Percentiles rank a stretch among this genome's conserved stretches.
Conservation (phyloP, 2,329 filamentous ascomycete species). For the Anthostomella pinea region DNA sequence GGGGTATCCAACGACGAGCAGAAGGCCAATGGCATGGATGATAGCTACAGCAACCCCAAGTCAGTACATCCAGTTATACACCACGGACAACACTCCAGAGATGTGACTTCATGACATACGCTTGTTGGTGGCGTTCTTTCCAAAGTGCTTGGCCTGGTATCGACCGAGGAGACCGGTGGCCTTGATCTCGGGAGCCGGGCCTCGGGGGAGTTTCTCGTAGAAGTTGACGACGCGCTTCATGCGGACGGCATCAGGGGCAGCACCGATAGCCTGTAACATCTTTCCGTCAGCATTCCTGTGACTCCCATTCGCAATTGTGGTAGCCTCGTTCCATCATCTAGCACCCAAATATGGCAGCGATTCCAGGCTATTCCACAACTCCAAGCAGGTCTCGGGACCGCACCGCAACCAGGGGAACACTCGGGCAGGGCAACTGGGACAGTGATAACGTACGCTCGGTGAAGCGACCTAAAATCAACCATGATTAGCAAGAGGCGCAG, state of each 20-base stretch:
- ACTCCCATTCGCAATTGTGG: conserved; percentile 5
- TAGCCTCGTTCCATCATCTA: background rate
- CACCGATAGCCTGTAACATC: conserved; percentile 84
- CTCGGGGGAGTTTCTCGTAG: conserved; percentile 97
- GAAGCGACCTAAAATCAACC: conserved; percentile 68
- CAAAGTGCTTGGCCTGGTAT: conserved; percentile 92
- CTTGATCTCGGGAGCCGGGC: conserved; percentile 79
- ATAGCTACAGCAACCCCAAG: conserved; percentile 61
- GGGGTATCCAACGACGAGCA: conserved; percentile 83
- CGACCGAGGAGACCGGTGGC: conserved; percentile 77
- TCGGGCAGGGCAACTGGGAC: conserved; percentile 7
- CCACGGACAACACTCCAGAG: background rate
- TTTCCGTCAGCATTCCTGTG: conserved; percentile 36
- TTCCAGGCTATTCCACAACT: background rate
- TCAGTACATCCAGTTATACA: no score
- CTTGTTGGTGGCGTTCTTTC: conserved; percentile 83
- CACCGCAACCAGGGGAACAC: conserved; percentile 1
- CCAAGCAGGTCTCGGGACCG: background rate
- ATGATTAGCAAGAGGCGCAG: conserved; percentile 15
- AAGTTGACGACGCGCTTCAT: conserved; percentile 98
- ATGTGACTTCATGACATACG: conserved; percentile 63
- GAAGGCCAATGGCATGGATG: conserved; percentile 75
- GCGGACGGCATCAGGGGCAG: conserved; percentile 90
- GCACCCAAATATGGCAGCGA: background rate
- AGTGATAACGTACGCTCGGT: conserved; percentile 66